Evolutionary conservation across 768 basidiomycete species (phyloP), one percentile per base, ranked within the genome.

Genomic region (Pleurotus giganteus): DNA sequence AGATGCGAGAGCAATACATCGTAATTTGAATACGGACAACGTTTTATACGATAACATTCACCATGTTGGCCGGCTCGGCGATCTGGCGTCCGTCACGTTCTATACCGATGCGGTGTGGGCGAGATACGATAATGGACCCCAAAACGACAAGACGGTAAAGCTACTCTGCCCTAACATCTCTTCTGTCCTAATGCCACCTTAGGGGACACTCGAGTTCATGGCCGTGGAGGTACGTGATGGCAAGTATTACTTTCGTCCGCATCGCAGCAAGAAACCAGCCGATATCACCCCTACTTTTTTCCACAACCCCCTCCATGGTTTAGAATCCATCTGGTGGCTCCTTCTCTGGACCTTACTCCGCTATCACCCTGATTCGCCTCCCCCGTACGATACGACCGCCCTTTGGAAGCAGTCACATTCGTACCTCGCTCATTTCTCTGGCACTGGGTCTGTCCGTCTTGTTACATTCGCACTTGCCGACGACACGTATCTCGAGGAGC

Each of bases 241-340:
- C 21, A 8, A 2, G 9, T 47, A 27, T 23, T 31, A 26, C 12
- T 21, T 2, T 4, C 7, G 7, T 32, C 31, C 31, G 31, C 31
- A 6, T 32, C 31, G 7, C 7, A 32, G n/a, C n/a, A n/a, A n/a
- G n/a, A n/a, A n/a, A n/a, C n/a, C 13, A 6, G 31, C 31, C 31
- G 31, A 32, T 32, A n/a, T n/a, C n/a, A n/a, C n/a, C n/a, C n/a
- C n/a, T 31, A 50, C 27, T 31, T 51, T 51, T 31, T 24, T 19
- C 1, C 32, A 41, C n/a, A 51, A 51, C 6, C 37, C 37, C 17
- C 34, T 39, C 5, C 50, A 51, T 37, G 50, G 37, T 37, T 11
- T 51, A 24, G 50, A 51, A 13, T 51, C 50, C 9, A 15, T 41
- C 13, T 51, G 50, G 50, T 37, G 50, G 34, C 17, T 51, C 19